Evolutionary conservation across 2,329 filamentous ascomycete genomes (phyloP), one percentile per base, ranked within the genome.

Genomic region (Scedosporium aurantiacum): DNA sequence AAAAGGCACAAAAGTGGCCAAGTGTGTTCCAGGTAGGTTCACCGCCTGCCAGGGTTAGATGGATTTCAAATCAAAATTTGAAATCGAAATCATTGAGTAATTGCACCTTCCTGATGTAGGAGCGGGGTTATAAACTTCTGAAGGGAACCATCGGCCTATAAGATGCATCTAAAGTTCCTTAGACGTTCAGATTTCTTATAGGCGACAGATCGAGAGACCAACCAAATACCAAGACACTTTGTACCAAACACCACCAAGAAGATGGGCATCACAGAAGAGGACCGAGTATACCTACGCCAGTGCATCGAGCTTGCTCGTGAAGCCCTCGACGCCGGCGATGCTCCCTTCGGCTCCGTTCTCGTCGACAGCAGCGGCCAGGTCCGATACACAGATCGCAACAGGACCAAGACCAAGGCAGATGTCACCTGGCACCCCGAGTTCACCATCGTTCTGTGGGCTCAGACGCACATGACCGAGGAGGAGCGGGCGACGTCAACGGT

Each of bases 401-500:
- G 73, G 59, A 68, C 64, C 28, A 64, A 66, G 16, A 73, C 72
- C 1, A 67, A 63, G 27, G 63, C 68, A 4, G 72, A 74, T 57
- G 65, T 68, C 5, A 74, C 72, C 0, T 65, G 73, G 5, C 72
- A 74, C 37, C 72, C 72, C 0, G 72, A 74, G 40, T 70, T 74
- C 62, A 71, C 69, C 12, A 66, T 74, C n/a, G 72, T 71, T 3
- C 67, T 62, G 2, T 74, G 72, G 72, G 72, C 72, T 10, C 67
- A 78, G 52, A 69, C 69, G 16, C 65, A 74, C 43, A 66, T 71
- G 4, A 66, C 68, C 4, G 71, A 74, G 6, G 69, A 68, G 6
- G 67, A 78, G 60, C 75, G 79, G 18, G 75, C 79, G 23, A 62
- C 60, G 4, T 66, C 70, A 0, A 71, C 68, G 2, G 68, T 74